A percentile compares a stretch with the other conserved stretches of the same genome.
These are phyloP conservation scores for Sutorius australiensis DNA, from an alignment of 768 basidiomycete genomes.

Conservation along the genomic window DNA sequence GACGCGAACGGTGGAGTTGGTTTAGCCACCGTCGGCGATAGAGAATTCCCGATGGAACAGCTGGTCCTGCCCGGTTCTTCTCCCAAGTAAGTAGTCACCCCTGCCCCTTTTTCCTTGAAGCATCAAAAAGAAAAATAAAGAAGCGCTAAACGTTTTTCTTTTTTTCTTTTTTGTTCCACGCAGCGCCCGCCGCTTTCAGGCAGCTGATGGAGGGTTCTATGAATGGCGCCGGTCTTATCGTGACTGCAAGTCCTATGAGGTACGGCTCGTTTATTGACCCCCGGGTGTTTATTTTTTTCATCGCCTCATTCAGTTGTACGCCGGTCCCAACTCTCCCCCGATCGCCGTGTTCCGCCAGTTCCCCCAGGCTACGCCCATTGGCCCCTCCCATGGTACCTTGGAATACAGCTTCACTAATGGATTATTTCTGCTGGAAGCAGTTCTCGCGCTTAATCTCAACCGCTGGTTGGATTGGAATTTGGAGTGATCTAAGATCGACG, in stretches of 20 bases:
- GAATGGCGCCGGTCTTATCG: slow-evolving; percentile 61
- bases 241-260: slow-evolving; percentile 56
- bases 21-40: slow-evolving; percentile 48
- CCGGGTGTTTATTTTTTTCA: background rate
- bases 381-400: slow-evolving; percentile 59
- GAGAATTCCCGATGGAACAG: slow-evolving; percentile 58
- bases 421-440: slow-evolving; percentile 55
- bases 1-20: slow-evolving; percentile 33
- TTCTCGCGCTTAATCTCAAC: slow-evolving; percentile 67
- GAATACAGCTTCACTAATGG: slow-evolving; percentile 63
- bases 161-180: background rate
- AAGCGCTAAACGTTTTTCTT: slow-evolving; percentile 1
- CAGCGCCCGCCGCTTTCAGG: slow-evolving; percentile 60
- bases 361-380: slow-evolving; percentile 51
- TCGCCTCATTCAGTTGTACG: slow-evolving; percentile 39
- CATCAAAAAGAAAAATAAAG: background rate
- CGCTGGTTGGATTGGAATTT: slow-evolving; percentile 65
- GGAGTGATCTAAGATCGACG: slow-evolving; percentile 28
- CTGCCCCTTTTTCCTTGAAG: slow-evolving; percentile 1
- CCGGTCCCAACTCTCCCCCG: slow-evolving; percentile 41
- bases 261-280: slow-evolving; percentile 30
- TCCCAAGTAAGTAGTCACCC: slow-evolving; percentile 40
- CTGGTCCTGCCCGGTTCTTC: slow-evolving; percentile 53
- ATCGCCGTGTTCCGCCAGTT: slow-evolving; percentile 60
- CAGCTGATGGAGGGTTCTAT: slow-evolving; percentile 53